These are phyloP conservation scores for Hanseniaspora pseudoguilliermondii DNA, from an alignment of 805 yeast species.

Conservation along the genomic window DNA sequence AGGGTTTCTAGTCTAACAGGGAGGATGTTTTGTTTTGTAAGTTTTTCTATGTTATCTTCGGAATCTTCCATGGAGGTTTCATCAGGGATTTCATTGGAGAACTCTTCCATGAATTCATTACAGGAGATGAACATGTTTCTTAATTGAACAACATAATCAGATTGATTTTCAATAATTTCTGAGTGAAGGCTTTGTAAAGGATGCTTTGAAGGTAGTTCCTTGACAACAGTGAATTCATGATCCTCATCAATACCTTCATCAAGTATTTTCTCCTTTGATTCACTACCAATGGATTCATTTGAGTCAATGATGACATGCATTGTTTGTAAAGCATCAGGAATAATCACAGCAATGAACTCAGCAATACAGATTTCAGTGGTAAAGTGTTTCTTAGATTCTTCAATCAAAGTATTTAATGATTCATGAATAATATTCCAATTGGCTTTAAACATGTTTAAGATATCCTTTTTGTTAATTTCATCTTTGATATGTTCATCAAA, in stretches of 20 bases:
- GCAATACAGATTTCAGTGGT: neutral
- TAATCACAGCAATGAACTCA: constrained; percentile 22
- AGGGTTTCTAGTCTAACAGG: constrained; percentile 10
- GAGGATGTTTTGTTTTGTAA: neutral
- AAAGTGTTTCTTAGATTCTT: neutral
- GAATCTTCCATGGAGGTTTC: neutral
- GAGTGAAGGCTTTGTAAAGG: constrained; percentile 36
- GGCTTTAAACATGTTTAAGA: neutral
- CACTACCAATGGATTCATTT: constrained; percentile 51
- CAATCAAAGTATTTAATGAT: neutral
- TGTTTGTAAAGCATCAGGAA: constrained; percentile 41
- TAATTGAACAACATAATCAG: constrained; percentile 18
- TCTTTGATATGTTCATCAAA: constrained; percentile 12
- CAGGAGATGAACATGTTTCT: constrained; percentile 8
- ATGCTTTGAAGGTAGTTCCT: constrained; percentile 34
- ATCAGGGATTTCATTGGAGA: constrained; percentile 13
- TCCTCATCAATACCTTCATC: constrained; percentile 39
- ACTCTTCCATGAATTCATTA: neutral
- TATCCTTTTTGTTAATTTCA: constrained; percentile 1
- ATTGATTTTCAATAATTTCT: constrained; percentile 52
- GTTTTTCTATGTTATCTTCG: neutral
- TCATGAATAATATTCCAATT: neutral
- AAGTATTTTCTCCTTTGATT: constrained; percentile 38
- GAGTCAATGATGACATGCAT: constrained; percentile 60
- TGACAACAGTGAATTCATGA: constrained; percentile 20